phyloP scores from a whole-genome alignment of 1,139 yeast genomes.

The Debaryomyces subglobosus region DNA sequence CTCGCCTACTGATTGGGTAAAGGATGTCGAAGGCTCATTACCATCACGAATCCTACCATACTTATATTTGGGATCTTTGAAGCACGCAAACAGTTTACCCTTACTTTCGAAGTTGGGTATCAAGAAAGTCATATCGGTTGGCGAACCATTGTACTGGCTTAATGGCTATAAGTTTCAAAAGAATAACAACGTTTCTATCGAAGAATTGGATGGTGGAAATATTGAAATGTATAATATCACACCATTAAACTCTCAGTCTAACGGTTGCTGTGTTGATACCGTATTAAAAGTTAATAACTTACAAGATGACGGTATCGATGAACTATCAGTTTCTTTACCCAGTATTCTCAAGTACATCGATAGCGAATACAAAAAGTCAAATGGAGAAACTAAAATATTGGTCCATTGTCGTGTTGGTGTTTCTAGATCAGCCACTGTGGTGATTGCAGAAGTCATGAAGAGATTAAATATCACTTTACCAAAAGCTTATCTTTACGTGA shows the following conservation, averaged over 20 bases:
- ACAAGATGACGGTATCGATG: constrained; percentile 54
- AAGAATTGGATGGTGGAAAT: constrained; percentile 32
- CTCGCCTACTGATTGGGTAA: constrained; percentile 36
- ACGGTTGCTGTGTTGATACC: constrained; percentile 26
- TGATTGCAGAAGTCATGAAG: constrained; percentile 52
- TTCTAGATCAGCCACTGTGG: constrained; percentile 52
- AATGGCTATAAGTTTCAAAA: constrained; percentile 33
- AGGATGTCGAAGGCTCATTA: constrained; percentile 58
- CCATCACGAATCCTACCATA: constrained; percentile 82
- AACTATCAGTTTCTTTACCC: constrained; percentile 39
- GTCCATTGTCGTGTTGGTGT: constrained; percentile 57
- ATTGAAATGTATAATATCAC: constrained; percentile 35
- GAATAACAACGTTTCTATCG: constrained; percentile 27
- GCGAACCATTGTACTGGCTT: constrained; percentile 76
- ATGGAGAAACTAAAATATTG: constrained; percentile 39
- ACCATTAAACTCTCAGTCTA: constrained; percentile 17
- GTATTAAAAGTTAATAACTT: constrained; percentile 49
- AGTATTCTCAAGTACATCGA: constrained; percentile 40
- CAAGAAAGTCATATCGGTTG: constrained; percentile 79
- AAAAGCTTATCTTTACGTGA: constrained; percentile 47
- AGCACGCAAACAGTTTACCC: constrained; percentile 76
- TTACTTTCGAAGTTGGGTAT: constrained; percentile 70
- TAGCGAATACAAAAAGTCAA: constrained; percentile 28
- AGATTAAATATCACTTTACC: constrained; percentile 40
- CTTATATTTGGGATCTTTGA: constrained; percentile 81